Evolutionary conservation across 2,329 filamentous ascomycete species (phyloP).

Genomic region (Pyricularia pennisetigena): DNA sequence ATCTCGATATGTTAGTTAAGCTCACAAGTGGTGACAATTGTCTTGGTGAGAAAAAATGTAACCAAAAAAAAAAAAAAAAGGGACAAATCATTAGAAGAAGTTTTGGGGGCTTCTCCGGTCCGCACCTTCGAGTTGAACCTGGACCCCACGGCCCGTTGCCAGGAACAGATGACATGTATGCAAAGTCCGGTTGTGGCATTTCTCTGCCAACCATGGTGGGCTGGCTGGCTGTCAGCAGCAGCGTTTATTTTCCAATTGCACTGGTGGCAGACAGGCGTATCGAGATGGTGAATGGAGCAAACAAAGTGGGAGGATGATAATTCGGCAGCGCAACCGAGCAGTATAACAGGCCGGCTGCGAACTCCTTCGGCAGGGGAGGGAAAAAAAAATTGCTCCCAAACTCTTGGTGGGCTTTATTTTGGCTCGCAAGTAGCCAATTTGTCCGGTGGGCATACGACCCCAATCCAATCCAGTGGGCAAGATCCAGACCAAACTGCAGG

Average conservation of each 20-base stretch:
- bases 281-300: not conserved
- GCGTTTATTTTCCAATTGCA: not conserved
- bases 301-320: not conserved
- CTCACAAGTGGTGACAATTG: not conserved
- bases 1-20: not conserved
- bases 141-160: slow-evolving; percentile 37
- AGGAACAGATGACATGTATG: slow-evolving; percentile 34
- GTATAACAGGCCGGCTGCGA: slow-evolving; percentile 1
- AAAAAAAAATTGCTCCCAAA: slow-evolving; percentile 5
- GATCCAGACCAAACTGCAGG: slow-evolving; percentile 3
- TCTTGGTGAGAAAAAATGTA: not conserved
- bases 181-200: slow-evolving; percentile 37
- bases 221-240: not conserved
- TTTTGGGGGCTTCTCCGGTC: slow-evolving; percentile 3
- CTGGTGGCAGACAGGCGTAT: not conserved
- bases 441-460: slow-evolving; percentile 2
- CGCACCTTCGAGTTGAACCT: slow-evolving; percentile 33
- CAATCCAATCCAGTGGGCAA: slow-evolving; percentile 4
- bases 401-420: slow-evolving; percentile 4
- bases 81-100: not conserved
- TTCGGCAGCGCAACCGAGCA: not conserved
- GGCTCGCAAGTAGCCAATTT: not conserved
- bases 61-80: not conserved
- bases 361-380: not conserved
- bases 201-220: slow-evolving; percentile 24